Conservation (phyloP, 257 asterid genomes). For the Leonotis leonurus region DNA sequence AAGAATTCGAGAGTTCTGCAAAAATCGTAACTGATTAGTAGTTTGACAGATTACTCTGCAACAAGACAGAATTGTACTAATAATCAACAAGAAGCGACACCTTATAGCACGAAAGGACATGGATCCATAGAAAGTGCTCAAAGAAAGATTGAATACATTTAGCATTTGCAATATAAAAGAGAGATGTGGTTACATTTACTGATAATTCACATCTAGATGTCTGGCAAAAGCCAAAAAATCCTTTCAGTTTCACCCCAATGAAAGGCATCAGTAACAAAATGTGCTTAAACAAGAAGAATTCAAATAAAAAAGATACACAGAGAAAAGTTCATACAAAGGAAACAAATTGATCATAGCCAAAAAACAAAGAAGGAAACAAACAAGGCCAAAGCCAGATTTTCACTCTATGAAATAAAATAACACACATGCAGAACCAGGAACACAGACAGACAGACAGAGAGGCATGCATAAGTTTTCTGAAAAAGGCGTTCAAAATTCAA, state of each 20-base stretch:
- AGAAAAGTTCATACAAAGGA: too few relatives aligned
- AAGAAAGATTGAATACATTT: not conserved
- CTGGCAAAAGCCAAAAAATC: not conserved
- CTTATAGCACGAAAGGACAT: not conserved
- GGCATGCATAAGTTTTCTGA: not conserved
- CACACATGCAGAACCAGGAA: slow-evolving; percentile 19
- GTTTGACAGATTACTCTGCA: too few relatives aligned
- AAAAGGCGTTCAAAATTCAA: not conserved
- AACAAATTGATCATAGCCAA: too few relatives aligned
- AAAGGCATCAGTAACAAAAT: not conserved
- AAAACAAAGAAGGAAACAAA: too few relatives aligned
- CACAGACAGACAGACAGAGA: not conserved
- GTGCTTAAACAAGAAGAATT: too few relatives aligned
- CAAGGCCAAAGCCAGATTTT: not conserved
- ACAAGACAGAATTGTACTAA: not conserved
- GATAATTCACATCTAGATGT: too few relatives aligned
- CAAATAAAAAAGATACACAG: too few relatives aligned
- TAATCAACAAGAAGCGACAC: not conserved
- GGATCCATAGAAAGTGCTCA: not conserved
- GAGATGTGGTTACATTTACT: too few relatives aligned
- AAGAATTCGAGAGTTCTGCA: too few relatives aligned
- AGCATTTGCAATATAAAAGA: too few relatives aligned
- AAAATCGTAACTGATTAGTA: too few relatives aligned
- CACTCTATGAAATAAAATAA: not conserved
- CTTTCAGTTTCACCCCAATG: not conserved